Evolutionary conservation across 2,329 filamentous ascomycete species (phyloP).

Genomic region (Zymoseptoria brevis): DNA sequence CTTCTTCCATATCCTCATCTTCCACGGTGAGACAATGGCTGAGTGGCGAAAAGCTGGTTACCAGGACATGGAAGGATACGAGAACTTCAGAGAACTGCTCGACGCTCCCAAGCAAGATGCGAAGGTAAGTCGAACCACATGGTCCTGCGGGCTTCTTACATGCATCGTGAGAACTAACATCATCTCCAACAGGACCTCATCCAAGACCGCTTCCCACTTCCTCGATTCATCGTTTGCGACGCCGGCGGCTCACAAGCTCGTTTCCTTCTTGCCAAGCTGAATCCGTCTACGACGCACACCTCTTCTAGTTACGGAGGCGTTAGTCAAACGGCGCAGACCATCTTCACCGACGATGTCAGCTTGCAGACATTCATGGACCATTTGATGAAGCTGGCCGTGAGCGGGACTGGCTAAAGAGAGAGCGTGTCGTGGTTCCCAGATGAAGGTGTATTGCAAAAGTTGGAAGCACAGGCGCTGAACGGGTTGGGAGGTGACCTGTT

Average conservation of each 20-base stretch:
- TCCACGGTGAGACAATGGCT: conserved; percentile 95
- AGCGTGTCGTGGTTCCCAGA: background rate
- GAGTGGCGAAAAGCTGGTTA: conserved; percentile 98
- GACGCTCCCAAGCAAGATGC: conserved; percentile 96
- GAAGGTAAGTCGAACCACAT: conserved; percentile 54
- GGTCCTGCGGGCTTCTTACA: background rate
- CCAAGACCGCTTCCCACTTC: conserved; percentile 93
- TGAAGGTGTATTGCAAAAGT: background rate
- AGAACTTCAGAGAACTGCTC: conserved; percentile 82
- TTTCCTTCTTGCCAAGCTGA: conserved; percentile 93
- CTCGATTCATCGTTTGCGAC: conserved; percentile 96
- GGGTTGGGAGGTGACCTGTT: background rate
- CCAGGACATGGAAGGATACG: conserved; percentile 95
- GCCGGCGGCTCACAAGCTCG: conserved; percentile 96
- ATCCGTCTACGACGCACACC: conserved; percentile 94
- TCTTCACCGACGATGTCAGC: conserved; percentile 97
- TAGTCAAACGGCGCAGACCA: conserved; percentile 86
- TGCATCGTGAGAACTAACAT: conserved; percentile 2
- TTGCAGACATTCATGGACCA: conserved; percentile 99
- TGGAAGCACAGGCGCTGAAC: background rate
- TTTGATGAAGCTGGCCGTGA: conserved; percentile 71
- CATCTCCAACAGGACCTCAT: conserved; percentile 68
- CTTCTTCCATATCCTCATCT: conserved; percentile 99
- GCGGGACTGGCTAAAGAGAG: conserved; percentile 27
- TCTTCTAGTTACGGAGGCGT: conserved; percentile 86